These are phyloP conservation scores for Amanita fuliginea DNA, from an alignment of 768 basidiomycete genomes.

Conservation along the genomic window DNA sequence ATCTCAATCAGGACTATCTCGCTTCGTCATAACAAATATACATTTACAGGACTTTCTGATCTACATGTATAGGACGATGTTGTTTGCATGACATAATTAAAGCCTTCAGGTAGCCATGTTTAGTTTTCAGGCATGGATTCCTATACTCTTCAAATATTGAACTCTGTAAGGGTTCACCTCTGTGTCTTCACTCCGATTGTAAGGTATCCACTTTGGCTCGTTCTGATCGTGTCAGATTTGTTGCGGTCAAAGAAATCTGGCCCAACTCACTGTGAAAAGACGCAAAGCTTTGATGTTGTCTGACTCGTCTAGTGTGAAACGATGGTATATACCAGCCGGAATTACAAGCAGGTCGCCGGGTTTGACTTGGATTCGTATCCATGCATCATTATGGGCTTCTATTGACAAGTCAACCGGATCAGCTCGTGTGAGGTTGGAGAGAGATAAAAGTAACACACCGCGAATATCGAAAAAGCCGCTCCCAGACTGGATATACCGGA, in stretches of 20 bases:
- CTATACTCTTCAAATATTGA: slow-evolving; percentile 45
- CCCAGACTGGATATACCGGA: slow-evolving; percentile 80
- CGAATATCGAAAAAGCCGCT: slow-evolving; percentile 89
- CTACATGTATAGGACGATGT: neutral
- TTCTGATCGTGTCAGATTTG: slow-evolving; percentile 38
- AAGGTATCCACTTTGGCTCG: slow-evolving; percentile 83
- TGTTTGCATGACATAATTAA: neutral
- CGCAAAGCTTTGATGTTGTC: slow-evolving; percentile 71
- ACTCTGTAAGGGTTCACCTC: slow-evolving; percentile 55
- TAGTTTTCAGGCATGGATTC: slow-evolving; percentile 24
- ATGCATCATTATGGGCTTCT: slow-evolving; percentile 59
- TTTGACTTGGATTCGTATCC: slow-evolving; percentile 72
- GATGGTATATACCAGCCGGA: slow-evolving; percentile 89
- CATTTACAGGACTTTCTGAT: neutral
- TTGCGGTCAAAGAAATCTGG: neutral
- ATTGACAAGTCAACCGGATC: neutral
- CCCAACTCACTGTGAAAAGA: slow-evolving; percentile 61
- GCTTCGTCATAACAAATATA: neutral
- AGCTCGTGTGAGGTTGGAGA: neutral
- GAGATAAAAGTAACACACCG: slow-evolving; percentile 31
- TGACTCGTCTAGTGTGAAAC: slow-evolving; percentile 77
- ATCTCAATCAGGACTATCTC: neutral
- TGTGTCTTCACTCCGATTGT: slow-evolving; percentile 51
- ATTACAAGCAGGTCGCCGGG: slow-evolving; percentile 81
- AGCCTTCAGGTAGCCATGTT: neutral